Evolutionary conservation across 2,329 filamentous ascomycete genomes (phyloP).

Genomic region (Tympanopsis confertula): DNA sequence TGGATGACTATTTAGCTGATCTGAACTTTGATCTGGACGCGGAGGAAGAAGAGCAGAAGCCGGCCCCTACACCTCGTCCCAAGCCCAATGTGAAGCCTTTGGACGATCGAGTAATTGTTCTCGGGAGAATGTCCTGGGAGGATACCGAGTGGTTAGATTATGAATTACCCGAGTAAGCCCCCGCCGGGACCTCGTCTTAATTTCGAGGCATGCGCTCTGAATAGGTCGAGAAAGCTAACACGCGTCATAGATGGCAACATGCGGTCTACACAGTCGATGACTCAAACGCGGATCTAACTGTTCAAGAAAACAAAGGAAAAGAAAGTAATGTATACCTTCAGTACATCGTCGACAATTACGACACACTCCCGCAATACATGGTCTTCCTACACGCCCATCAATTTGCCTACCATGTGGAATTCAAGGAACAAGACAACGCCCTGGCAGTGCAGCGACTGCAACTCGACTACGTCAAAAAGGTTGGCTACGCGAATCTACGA

Average conservation of each 20-base stretch:
- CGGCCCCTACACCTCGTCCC: no score
- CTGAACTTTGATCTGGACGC: no score
- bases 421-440: constrained; percentile 13
- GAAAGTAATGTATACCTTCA: background rate
- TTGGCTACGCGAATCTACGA: constrained; percentile 24
- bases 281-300: background rate
- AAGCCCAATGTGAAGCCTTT: no score
- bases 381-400: constrained; percentile 1
- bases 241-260: constrained; percentile 1
- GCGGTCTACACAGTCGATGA: constrained; percentile 1
- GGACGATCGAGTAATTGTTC: background rate
- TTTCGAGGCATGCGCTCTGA: no score
- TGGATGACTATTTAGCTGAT: no score
- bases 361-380: background rate
- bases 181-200: no score
- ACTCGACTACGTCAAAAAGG: constrained; percentile 18
- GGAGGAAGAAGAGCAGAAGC: no score
- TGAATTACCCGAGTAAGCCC: background rate
- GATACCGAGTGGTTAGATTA: background rate
- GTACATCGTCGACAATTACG: constrained; percentile 1
- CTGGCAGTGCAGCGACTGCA: constrained; percentile 16
- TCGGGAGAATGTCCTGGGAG: background rate
- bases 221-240: no score
- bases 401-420: constrained; percentile 13
- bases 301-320: background rate